Conservation (phyloP, 805 yeast species). For the Brettanomyces custersianus region DNA sequence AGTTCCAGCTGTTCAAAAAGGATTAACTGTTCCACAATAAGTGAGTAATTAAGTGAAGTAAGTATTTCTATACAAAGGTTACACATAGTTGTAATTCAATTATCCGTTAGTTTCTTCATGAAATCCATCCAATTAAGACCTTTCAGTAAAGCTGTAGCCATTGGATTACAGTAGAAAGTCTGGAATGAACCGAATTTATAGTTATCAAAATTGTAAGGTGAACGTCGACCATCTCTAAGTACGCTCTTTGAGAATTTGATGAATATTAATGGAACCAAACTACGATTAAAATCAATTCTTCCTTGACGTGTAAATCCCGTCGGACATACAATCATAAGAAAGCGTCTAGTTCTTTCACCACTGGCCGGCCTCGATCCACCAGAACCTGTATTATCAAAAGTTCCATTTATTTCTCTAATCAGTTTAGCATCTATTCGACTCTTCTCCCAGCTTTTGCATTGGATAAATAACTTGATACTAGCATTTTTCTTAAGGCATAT, state of each 20-base stretch:
- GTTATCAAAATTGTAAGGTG: constrained; percentile 25
- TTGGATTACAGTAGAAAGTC: constrained; percentile 29
- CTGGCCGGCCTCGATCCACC: constrained; percentile 2
- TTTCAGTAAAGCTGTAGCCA: constrained; percentile 26
- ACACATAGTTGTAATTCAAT: not conserved
- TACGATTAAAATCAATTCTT: constrained; percentile 33
- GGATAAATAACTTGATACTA: constrained; percentile 38
- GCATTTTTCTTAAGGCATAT: constrained; percentile 11
- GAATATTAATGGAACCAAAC: constrained; percentile 37
- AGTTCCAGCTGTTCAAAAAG: constrained; percentile 27
- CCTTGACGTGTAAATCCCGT: constrained; percentile 40
- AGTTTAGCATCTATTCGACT: constrained; percentile 35
- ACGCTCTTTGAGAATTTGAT: constrained; percentile 29
- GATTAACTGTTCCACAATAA: constrained; percentile 14
- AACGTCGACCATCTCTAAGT: constrained; percentile 9
- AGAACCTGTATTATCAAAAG: constrained; percentile 24
- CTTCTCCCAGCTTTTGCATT: constrained; percentile 41
- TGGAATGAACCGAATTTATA: constrained; percentile 31
- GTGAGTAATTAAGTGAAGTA: not conserved
- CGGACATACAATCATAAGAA: constrained; percentile 39
- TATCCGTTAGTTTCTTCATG: constrained; percentile 6
- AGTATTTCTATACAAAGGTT: constrained; percentile 1
- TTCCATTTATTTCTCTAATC: constrained; percentile 47
- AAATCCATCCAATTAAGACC: constrained; percentile 28
- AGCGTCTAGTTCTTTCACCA: constrained; percentile 7